These are phyloP conservation scores for Neonectria ditissima DNA, from an alignment of 2,329 filamentous ascomycete species.

Conservation along the genomic window DNA sequence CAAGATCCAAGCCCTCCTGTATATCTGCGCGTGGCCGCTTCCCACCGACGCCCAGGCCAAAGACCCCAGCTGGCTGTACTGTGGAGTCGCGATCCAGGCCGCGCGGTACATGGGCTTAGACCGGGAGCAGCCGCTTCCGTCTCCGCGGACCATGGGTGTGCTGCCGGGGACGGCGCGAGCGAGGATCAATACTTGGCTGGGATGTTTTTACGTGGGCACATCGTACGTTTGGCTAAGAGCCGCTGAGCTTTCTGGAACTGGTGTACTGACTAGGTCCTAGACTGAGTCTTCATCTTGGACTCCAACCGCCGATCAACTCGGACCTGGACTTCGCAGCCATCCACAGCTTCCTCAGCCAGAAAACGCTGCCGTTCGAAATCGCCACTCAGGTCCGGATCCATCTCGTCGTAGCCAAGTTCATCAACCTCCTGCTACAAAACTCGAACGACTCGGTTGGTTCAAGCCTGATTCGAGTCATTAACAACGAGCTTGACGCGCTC, in stretches of 20 bases:
- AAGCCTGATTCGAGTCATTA: slow-evolving; percentile 29
- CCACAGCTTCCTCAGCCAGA: slow-evolving; percentile 22
- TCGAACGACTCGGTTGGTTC: slow-evolving; percentile 22
- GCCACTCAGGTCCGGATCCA: slow-evolving; percentile 28
- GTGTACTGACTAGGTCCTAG: slow-evolving; percentile 5
- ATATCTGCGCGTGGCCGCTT: slow-evolving; percentile 35
- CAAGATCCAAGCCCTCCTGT: slow-evolving; percentile 33
- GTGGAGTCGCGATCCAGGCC: slow-evolving; percentile 34
- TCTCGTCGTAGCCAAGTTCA: slow-evolving; percentile 34
- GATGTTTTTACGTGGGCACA: slow-evolving; percentile 30
- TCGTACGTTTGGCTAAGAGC: slow-evolving; percentile 17
- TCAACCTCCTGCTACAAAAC: slow-evolving; percentile 26
- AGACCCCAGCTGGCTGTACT: slow-evolving; percentile 35
- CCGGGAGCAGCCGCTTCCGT: slow-evolving; percentile 30
- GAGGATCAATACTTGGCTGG: slow-evolving; percentile 34
- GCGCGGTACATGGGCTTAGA: slow-evolving; percentile 35
- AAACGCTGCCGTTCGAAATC: slow-evolving; percentile 21
- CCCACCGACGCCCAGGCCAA: slow-evolving; percentile 22
- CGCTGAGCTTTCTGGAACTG: background rate
- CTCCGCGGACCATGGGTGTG: slow-evolving; percentile 26
- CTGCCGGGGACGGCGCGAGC: slow-evolving; percentile 23
- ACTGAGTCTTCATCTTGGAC: slow-evolving; percentile 30
- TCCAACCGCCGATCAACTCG: slow-evolving; percentile 28
- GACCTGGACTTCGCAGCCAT: slow-evolving; percentile 32
- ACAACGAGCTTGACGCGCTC: slow-evolving; percentile 31